A percentile compares a stretch with the other conserved stretches of the same genome.
Evolutionary conservation across 2,329 filamentous ascomycete genomes (phyloP).

Genomic region (Magnaporthiopsis rhizophila): DNA sequence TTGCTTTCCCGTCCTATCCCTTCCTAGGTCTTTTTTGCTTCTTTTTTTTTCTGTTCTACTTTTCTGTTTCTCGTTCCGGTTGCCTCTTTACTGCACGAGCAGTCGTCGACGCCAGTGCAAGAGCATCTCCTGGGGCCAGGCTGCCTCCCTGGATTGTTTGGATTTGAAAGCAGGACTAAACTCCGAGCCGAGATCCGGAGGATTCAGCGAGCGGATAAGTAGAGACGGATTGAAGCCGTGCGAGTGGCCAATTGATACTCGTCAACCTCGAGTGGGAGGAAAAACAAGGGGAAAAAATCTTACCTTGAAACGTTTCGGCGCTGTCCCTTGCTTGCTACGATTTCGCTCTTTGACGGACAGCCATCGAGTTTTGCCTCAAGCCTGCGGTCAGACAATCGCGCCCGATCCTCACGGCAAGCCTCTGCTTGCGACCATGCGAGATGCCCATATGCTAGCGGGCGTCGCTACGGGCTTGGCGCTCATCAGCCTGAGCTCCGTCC

Average conservation of each 20-base stretch:
- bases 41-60: constrained; percentile 1
- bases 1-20: neutral
- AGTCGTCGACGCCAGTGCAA: neutral
- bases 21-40: neutral
- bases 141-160: too few species aligned
- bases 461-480: constrained; percentile 19
- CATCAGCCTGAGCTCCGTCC: constrained; percentile 22
- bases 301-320: too few species aligned
- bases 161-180: neutral
- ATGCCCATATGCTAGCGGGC: constrained; percentile 19
- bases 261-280: neutral
- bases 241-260: neutral
- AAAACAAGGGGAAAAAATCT: too few species aligned
- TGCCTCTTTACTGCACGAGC: neutral
- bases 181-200: neutral
- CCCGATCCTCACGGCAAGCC: neutral
- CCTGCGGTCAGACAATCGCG: too few species aligned
- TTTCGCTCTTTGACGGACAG: too few species aligned
- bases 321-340: too few species aligned
- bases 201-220: neutral
- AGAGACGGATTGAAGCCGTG: neutral
- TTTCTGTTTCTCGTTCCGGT: neutral
- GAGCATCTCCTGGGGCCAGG: too few species aligned
- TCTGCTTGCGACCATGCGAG: constrained; percentile 16
- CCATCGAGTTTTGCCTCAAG: too few species aligned